Evolutionary conservation across 2,329 filamentous ascomycete species (phyloP).

Genomic region (Botryosphaeria agaves): DNA sequence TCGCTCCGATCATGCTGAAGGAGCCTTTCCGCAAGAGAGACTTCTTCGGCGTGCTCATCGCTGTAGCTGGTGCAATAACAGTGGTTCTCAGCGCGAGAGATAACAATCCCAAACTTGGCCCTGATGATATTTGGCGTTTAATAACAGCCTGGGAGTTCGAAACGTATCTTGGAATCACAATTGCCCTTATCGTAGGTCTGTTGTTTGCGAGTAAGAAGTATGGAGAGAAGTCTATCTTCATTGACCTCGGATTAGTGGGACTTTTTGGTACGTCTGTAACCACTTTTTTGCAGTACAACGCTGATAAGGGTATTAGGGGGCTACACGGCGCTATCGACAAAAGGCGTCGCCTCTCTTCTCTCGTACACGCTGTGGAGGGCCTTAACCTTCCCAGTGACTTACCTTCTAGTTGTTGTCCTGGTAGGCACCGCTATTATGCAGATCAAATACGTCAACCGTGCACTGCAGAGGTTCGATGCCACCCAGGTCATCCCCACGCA

Average conservation of each 20-base stretch:
- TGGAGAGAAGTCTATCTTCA: conserved; percentile 71
- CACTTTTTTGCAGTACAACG: neutral
- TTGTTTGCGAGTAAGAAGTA: conserved; percentile 73
- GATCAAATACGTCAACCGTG: conserved; percentile 87
- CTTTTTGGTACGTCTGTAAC: conserved; percentile 51
- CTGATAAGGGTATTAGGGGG: conserved; percentile 41
- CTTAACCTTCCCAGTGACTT: conserved; percentile 83
- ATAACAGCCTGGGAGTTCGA: conserved; percentile 83
- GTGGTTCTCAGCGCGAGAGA: conserved; percentile 84
- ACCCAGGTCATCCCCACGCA: conserved; percentile 97
- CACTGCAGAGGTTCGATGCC: conserved; percentile 83
- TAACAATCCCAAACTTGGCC: conserved; percentile 79
- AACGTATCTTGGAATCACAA: conserved; percentile 68
- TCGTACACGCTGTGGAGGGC: conserved; percentile 80
- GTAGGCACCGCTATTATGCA: conserved; percentile 83
- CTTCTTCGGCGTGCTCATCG: conserved; percentile 73
- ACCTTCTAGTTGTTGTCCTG: conserved; percentile 64
- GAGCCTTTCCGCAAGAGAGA: conserved; percentile 76
- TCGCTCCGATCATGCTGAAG: conserved; percentile 85
- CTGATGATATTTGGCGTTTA: conserved; percentile 74
- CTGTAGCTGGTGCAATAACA: conserved; percentile 73
- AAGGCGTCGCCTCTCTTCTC: conserved; percentile 87
- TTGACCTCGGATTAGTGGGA: conserved; percentile 84
- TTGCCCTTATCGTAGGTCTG: conserved; percentile 53
- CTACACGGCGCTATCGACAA: conserved; percentile 92